A percentile compares a stretch with the other conserved stretches of the same genome.
These are phyloP conservation scores for Globisporangium cylindrosporum DNA, from an alignment of 352 stramenopile species.

Conservation along the genomic window DNA sequence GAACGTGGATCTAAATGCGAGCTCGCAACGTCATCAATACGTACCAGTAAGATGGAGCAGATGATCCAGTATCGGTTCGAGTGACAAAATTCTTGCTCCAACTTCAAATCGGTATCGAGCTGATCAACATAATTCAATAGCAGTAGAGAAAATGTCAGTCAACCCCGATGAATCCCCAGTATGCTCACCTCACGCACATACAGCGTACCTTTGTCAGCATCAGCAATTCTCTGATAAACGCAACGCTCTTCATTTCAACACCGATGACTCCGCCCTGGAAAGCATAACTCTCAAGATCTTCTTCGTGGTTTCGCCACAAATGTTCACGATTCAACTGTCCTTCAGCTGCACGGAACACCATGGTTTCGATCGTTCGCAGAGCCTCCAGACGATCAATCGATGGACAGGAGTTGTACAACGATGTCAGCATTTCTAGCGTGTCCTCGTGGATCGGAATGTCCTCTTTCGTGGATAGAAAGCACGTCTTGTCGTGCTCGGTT, in stretches of 20 bases:
- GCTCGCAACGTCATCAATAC: not conserved
- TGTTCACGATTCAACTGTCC: constrained; percentile 71
- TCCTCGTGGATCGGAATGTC: constrained; percentile 79
- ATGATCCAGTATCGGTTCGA: constrained; percentile 82
- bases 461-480: constrained; percentile 80
- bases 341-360: constrained; percentile 79
- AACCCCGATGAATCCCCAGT: not conserved
- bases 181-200: not conserved
- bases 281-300: constrained; percentile 54
- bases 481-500: constrained; percentile 84
- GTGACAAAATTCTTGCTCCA: constrained; percentile 76
- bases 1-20: not conserved
- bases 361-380: constrained; percentile 64
- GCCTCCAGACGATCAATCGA: constrained; percentile 70
- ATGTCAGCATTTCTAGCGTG: constrained; percentile 53
- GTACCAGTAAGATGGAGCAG: constrained; percentile 81
- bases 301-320: constrained; percentile 54
- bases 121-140: constrained; percentile 21
- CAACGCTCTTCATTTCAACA: constrained; percentile 51
- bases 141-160: constrained; percentile 5
- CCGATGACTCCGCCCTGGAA: constrained; percentile 65
- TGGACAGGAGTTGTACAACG: constrained; percentile 54
- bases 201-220: constrained; percentile 50
- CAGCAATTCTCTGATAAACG: constrained; percentile 61
- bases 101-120: constrained; percentile 53